Conservation (phyloP, 768 basidiomycete species). For the Tylopilus balloui region DNA sequence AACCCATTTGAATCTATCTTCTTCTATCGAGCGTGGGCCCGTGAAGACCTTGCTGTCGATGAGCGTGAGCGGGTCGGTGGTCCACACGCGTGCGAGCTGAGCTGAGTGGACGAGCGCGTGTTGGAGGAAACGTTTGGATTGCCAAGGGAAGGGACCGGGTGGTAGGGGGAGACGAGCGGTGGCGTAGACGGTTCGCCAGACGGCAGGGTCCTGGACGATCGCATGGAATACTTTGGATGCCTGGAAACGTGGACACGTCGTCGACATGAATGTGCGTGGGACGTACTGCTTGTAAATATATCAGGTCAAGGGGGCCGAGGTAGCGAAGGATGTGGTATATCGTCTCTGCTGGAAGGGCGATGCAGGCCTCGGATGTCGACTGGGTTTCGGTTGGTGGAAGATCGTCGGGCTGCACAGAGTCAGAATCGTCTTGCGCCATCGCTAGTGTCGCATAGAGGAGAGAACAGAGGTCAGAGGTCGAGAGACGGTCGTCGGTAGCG, state of each 20-base stretch:
- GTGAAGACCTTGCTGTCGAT: conserved; percentile 3
- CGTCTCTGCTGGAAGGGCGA: conserved; percentile 16
- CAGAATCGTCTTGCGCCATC: conserved; percentile 10
- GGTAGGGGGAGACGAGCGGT: conserved; percentile 12
- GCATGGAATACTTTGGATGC: conserved; percentile 13
- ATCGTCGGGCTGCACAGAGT: neutral
- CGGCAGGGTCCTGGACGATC: conserved; percentile 7
- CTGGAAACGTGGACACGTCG: conserved; percentile 2
- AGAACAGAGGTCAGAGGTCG: no score
- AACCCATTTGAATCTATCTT: conserved; percentile 15
- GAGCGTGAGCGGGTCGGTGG: conserved; percentile 8
- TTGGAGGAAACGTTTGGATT: conserved; percentile 15
- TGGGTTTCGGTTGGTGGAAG: neutral
- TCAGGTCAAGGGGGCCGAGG: conserved; percentile 10
- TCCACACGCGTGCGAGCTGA: conserved; percentile 14
- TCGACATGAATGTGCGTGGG: no score
- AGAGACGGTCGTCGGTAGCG: no score
- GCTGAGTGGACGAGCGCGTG: conserved; percentile 17
- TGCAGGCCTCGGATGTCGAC: neutral
- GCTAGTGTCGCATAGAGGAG: no score
- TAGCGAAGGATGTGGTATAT: conserved; percentile 9
- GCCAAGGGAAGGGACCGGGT: conserved; percentile 20
- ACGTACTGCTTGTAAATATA: conserved; percentile 15
- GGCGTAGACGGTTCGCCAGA: conserved; percentile 16
- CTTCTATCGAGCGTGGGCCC: conserved; percentile 3